phyloP scores from a whole-genome alignment of 2,329 filamentous ascomycete genomes.

The Hymenoscyphus fructigenus region DNA sequence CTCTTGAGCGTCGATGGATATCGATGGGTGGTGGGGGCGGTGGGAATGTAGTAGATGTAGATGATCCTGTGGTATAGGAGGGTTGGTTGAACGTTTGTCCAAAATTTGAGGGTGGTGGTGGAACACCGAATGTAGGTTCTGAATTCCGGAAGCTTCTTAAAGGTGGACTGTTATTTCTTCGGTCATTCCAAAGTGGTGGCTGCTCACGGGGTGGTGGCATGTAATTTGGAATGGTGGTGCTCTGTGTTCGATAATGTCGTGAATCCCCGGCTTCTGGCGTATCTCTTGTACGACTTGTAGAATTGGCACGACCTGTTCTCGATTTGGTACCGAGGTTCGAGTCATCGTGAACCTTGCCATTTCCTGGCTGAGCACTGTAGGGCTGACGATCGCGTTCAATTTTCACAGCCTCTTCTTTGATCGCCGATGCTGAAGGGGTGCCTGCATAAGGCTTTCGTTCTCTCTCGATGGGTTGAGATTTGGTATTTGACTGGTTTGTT shows the following conservation, averaged over 20 bases:
- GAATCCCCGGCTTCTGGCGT: conserved; percentile 6
- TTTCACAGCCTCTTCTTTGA: conserved; percentile 46
- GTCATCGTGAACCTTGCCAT: conserved; percentile 52
- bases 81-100: neutral
- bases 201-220: conserved; percentile 12
- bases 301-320: conserved; percentile 25
- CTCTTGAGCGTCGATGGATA: conserved; percentile 22
- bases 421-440: conserved; percentile 37
- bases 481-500: conserved; percentile 25
- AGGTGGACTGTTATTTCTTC: conserved; percentile 28
- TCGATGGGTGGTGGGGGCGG: conserved; percentile 31
- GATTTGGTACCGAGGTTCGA: conserved; percentile 13
- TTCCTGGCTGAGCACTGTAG: conserved; percentile 58
- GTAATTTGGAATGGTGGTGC: conserved; percentile 25
- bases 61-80: conserved; percentile 11
- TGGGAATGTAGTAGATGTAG: conserved; percentile 19
- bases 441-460: conserved; percentile 41
- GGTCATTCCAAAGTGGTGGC: conserved; percentile 15
- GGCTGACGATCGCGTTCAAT: conserved; percentile 67
- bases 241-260: conserved; percentile 26
- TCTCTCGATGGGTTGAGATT: conserved; percentile 37
- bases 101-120: conserved; percentile 24
- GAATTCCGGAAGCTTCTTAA: conserved; percentile 31
- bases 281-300: conserved; percentile 25
- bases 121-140: conserved; percentile 25